Base-by-base conservation (phyloP, 2,329 filamentous ascomycete genomes). In the Elsinoe necatrix region DNA sequence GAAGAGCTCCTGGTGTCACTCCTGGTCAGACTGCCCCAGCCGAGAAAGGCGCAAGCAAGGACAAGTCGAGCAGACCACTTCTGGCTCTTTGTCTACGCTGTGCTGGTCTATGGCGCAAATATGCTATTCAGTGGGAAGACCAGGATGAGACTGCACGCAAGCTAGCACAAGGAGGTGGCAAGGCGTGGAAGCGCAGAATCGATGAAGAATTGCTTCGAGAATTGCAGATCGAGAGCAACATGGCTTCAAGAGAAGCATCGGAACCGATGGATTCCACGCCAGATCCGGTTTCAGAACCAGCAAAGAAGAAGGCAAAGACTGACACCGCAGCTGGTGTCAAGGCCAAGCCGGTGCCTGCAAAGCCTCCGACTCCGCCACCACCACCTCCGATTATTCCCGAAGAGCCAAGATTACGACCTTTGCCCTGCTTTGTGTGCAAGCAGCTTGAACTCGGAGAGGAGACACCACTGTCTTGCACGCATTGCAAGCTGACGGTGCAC, bases 111-210 rank as follows among this genome's bases (percentile, higher is more conserved):
- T 98, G 93, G 93, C 85, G 93, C 51, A 88, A 92, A 62, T 98
- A 98, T 70, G 92, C 86, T 14, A 89, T 98, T 60, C 89, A 95
- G 63, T 98, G 89, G 84, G 93, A 97, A 70, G 89, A 95, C 62
- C 80, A 90, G 12, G 93, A 97, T 41, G 92, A 97, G 65, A 81
- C 95, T 35, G 82, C 85, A 37, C 95, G 91, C 74, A 95, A 95
- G 73, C 84, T 95, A 41, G 82, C 85, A 0, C 83, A 86, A 61
- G 88, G 89, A 42, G 89, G 91, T 43, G 87, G 87, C 45, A 85
- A 89, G 63, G 86, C 87, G 3, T 91, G 85, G 83, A 95, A 93
- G 73, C 83, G 88, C 58, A 88, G 87, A 67, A 85, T 95, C 57
- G 93, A 98, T 62, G 92, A 97, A 69, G 93, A 97, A 67, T 76